phyloP scores from a whole-genome alignment of 2,329 filamentous ascomycete genomes.

The Niveomyces coronatus region DNA sequence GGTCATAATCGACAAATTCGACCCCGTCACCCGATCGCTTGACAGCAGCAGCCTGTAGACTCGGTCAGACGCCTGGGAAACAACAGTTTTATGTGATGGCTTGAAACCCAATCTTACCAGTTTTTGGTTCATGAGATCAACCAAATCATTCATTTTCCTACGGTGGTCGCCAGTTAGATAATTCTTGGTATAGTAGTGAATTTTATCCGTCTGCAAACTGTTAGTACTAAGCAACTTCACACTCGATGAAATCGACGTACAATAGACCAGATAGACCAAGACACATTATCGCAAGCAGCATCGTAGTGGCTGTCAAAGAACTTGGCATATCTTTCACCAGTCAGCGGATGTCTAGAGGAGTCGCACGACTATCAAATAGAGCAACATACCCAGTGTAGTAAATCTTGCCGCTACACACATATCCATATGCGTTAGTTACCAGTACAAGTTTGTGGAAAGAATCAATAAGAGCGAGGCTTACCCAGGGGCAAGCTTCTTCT shows the following conservation, averaged over 20 bases:
- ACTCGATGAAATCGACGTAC: too few species aligned
- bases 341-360: background rate
- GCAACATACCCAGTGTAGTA: constrained; percentile 5
- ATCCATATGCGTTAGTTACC: too few species aligned
- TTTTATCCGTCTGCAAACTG: background rate
- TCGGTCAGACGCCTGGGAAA: too few species aligned
- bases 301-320: constrained; percentile 10
- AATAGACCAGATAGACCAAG: constrained; percentile 11
- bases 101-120: background rate
- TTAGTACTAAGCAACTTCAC: too few species aligned
- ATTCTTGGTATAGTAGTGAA: background rate
- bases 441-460: too few species aligned
- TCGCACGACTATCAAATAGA: too few species aligned
- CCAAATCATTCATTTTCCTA: constrained; percentile 2
- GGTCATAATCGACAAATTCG: constrained; percentile 8
- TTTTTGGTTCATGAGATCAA: background rate
- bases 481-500: constrained; percentile 8
- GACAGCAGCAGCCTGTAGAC: constrained; percentile 6
- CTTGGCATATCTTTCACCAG: constrained; percentile 8
- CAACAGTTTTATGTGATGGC: background rate
- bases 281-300: constrained; percentile 8
- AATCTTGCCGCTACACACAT: background rate
- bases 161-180: background rate
- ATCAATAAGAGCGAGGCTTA: constrained; percentile 4
- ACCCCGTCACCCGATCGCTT: constrained; percentile 1